Conservation (phyloP, 129 eudicot species). For the Sambucus nigra region DNA sequence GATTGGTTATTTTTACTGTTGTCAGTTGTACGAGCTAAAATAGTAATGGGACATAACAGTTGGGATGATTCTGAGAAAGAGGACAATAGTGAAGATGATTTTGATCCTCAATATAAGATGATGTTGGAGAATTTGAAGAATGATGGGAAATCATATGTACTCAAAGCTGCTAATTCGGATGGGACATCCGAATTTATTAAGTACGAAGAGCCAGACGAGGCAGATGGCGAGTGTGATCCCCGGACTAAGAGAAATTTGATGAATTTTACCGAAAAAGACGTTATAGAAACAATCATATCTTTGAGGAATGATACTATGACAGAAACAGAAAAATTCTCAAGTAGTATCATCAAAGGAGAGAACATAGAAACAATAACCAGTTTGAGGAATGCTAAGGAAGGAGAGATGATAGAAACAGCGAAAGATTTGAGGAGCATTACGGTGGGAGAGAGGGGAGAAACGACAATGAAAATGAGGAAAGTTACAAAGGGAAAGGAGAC, state of each 20-base stretch:
- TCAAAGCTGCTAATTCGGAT: not conserved
- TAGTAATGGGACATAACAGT: not conserved
- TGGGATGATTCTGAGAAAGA: not conserved
- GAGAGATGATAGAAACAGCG: not conserved
- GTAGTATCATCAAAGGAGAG: not conserved
- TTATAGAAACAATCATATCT: too few relatives aligned
- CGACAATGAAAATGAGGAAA: too few relatives aligned
- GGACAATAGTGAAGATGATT: not conserved
- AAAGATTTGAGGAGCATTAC: too few relatives aligned
- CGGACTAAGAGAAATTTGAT: not conserved
- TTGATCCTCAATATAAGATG: not conserved
- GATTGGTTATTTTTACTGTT: not conserved
- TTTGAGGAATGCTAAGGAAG: not conserved
- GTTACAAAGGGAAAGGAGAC: too few relatives aligned
- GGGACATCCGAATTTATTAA: not conserved
- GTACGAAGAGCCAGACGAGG: not conserved
- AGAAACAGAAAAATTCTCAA: too few relatives aligned
- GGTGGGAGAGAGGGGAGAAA: too few relatives aligned
- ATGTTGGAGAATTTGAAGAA: not conserved
- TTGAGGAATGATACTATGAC: too few relatives aligned
- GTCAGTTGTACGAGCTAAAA: not conserved
- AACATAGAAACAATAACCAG: not conserved
- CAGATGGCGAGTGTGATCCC: not conserved
- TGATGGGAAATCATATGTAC: not conserved
- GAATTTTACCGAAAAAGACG: too few relatives aligned